These are phyloP conservation scores for Suillus clintonianus DNA, from an alignment of 768 basidiomycete species.

Conservation along the genomic window DNA sequence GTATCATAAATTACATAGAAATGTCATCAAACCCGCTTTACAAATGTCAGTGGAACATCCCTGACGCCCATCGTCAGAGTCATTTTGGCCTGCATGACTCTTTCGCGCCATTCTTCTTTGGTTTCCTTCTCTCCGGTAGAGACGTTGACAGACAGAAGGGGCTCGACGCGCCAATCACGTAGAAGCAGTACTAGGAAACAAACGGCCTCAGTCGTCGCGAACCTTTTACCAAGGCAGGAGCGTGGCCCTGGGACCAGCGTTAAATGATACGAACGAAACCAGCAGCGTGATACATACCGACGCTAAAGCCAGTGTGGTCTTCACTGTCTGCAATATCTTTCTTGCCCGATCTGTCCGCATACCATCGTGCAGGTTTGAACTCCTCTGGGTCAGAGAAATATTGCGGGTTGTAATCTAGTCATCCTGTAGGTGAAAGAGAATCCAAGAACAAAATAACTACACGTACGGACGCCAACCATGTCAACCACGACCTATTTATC, in stretches of 20 bases:
- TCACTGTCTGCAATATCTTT: conserved; percentile 13
- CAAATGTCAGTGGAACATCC: conserved; percentile 23
- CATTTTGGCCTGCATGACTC: conserved; percentile 21
- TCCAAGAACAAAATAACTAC: neutral
- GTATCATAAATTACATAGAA: neutral
- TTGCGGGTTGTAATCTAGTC: conserved; percentile 37
- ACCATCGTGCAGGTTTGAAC: conserved; percentile 42
- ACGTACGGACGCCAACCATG: conserved; percentile 31
- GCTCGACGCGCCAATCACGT: conserved; percentile 54
- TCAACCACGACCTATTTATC: conserved; percentile 26
- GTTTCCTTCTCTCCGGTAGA: conserved; percentile 16
- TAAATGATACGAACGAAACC: neutral
- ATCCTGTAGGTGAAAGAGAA: conserved; percentile 12
- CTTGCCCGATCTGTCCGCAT: conserved; percentile 13
- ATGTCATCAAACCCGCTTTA: conserved; percentile 11
- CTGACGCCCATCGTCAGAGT: conserved; percentile 16
- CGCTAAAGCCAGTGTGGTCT: conserved; percentile 24
- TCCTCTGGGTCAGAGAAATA: conserved; percentile 39
- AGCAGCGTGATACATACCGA: conserved; percentile 14
- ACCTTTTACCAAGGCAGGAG: conserved; percentile 54
- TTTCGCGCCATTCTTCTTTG: conserved; percentile 23
- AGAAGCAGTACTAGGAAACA: conserved; percentile 53
- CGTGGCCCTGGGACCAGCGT: conserved; percentile 42
- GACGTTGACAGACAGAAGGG: conserved; percentile 31
- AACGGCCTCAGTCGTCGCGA: conserved; percentile 53